Evolutionary conservation across 352 stramenopile genomes (phyloP).

Genomic region (Globisporangium okanoganense): DNA sequence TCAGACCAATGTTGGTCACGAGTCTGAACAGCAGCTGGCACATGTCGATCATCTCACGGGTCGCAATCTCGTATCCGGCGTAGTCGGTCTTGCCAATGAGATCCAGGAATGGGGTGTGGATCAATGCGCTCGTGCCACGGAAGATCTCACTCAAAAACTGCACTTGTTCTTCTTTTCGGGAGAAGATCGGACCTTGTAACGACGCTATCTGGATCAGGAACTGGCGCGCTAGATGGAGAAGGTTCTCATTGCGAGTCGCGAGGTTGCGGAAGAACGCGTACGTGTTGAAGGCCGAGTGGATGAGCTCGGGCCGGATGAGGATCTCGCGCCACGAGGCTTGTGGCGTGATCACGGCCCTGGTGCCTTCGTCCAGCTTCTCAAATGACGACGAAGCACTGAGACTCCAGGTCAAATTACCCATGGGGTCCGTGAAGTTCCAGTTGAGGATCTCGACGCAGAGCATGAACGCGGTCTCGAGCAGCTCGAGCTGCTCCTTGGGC

Average conservation of each 20-base stretch:
- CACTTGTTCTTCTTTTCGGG: conserved; percentile 52
- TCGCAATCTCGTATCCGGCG: conserved; percentile 63
- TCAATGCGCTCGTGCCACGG: conserved; percentile 49
- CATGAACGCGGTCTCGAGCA: conserved; percentile 72
- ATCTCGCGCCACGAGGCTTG: conserved; percentile 67
- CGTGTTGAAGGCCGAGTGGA: conserved; percentile 84
- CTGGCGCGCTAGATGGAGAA: conserved; percentile 76
- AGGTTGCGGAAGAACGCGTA: conserved; percentile 78
- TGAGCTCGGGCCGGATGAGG: conserved; percentile 64
- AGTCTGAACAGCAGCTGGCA: conserved; percentile 78
- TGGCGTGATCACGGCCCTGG: conserved; percentile 40
- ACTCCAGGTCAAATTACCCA: conserved; percentile 70
- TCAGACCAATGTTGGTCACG: conserved; percentile 69
- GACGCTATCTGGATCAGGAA: conserved; percentile 81
- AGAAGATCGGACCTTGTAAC: conserved; percentile 67
- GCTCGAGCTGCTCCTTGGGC: conserved; percentile 57
- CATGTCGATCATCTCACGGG: conserved; percentile 79
- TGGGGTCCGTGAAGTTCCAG: conserved; percentile 66
- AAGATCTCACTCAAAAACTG: conserved; percentile 74
- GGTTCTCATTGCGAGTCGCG: conserved; percentile 56
- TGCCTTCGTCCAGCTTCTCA: conserved; percentile 26
- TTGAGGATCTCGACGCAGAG: conserved; percentile 79
- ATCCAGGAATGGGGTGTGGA: conserved; percentile 75
- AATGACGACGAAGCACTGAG: conserved; percentile 26
- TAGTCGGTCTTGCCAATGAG: conserved; percentile 59